Evolutionary conservation across 2,329 filamentous ascomycete genomes (phyloP).

Genomic region (Leptographium lundbergii): DNA sequence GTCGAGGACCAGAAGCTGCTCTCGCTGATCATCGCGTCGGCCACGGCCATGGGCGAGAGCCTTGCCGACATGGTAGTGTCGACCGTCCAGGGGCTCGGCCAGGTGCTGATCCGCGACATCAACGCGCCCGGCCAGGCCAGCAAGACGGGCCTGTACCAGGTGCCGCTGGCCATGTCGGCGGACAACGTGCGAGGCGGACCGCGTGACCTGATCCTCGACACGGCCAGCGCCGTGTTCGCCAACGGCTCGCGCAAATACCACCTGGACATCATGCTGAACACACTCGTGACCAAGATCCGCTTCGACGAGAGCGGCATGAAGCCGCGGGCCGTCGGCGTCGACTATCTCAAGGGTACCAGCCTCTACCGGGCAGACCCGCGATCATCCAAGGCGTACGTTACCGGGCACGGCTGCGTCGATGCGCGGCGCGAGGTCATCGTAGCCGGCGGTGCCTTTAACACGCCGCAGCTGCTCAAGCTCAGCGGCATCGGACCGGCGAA

Average conservation of each 20-base stretch:
- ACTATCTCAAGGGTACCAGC: conserved; percentile 26
- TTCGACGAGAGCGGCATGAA: conserved; percentile 19
- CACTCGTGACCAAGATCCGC: conserved; percentile 23
- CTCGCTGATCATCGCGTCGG: conserved; percentile 16
- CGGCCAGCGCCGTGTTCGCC: conserved; percentile 17
- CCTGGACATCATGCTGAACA: conserved; percentile 24
- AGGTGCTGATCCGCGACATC: conserved; percentile 42
- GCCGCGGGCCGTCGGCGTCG: conserved; percentile 26
- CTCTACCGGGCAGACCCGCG: conserved; percentile 31
- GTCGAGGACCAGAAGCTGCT: conserved; percentile 15
- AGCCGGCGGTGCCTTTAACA: conserved; percentile 32
- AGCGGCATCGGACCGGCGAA: conserved; percentile 31
- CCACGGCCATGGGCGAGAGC: conserved; percentile 16
- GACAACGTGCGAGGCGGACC: conserved; percentile 22
- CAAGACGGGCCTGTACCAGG: conserved; percentile 1
- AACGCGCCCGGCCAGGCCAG: conserved; percentile 14
- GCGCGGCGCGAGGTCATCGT: conserved; percentile 19
- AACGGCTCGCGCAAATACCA: conserved; percentile 32
- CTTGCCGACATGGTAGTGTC: conserved; percentile 35
- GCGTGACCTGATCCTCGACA: conserved; percentile 36
- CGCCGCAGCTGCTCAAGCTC: conserved; percentile 39
- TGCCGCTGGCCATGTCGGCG: conserved; percentile 1
- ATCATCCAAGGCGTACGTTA: conserved; percentile 14
- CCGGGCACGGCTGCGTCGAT: conserved; percentile 5
- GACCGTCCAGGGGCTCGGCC: conserved; percentile 41